These are phyloP conservation scores for Ceratopteris richardii DNA, from an alignment of 75 land plant species.

Conservation along the genomic window DNA sequence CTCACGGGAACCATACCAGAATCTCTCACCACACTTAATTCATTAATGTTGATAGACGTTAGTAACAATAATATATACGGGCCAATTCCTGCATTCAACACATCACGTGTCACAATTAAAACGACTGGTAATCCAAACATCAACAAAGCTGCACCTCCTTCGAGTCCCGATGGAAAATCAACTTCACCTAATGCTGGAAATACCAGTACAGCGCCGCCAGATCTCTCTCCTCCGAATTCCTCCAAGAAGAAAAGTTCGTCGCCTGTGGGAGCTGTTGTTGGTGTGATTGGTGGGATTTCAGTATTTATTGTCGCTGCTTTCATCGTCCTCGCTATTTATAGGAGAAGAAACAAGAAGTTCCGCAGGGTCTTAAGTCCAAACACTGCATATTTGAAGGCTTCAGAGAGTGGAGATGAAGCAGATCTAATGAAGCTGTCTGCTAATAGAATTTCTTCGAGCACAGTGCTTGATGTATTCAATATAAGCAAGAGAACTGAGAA, in stretches of 20 bases:
- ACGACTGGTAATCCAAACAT: slow-evolving; percentile 29
- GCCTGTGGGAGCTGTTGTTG: slow-evolving; percentile 25
- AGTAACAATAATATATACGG: slow-evolving; percentile 43
- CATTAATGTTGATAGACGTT: slow-evolving; percentile 28
- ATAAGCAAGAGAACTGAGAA: slow-evolving; percentile 26
- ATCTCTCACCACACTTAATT: slow-evolving; percentile 18
- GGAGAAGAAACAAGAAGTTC: slow-evolving; percentile 17
- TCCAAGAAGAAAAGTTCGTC: neutral
- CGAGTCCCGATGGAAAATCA: neutral
- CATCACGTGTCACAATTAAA: slow-evolving; percentile 9
- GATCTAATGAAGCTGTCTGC: slow-evolving; percentile 48
- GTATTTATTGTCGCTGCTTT: slow-evolving; percentile 5
- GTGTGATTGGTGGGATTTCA: slow-evolving; percentile 24
- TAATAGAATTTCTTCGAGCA: slow-evolving; percentile 20
- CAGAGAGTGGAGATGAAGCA: slow-evolving; percentile 35
- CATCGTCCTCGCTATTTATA: slow-evolving; percentile 17
- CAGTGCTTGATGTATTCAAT: slow-evolving; percentile 12
- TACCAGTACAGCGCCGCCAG: neutral
- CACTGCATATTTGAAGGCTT: slow-evolving; percentile 13
- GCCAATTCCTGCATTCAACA: slow-evolving; percentile 26
- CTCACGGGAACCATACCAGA: slow-evolving; percentile 50
- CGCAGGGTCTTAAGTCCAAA: slow-evolving; percentile 15
- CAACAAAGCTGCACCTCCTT: slow-evolving; percentile 17
- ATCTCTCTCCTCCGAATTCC: neutral
- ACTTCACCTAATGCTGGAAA: too few relatives aligned